Evolutionary conservation across 1,139 yeast species (phyloP), one percentile per base, ranked within the genome.

Genomic region (Candida smagusa): DNA sequence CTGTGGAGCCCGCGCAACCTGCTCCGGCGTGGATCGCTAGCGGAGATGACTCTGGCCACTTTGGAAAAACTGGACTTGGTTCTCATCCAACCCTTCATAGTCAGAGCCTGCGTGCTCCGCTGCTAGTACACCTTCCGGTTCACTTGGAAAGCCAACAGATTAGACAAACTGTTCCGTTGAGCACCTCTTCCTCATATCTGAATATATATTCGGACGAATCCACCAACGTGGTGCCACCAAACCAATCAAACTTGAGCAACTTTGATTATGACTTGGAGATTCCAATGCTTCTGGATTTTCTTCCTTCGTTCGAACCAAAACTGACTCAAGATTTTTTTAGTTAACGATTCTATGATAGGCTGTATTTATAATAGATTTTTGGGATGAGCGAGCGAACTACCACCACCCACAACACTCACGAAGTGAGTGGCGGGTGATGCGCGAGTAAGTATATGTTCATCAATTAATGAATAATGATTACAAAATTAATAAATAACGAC

Each of bases 11-110:
- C 12, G 34, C 34, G 7, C 29, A 9, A 9, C 29, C 12, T 8
- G 12, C 23, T 12, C 11, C 23, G 24, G 12, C 23, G 11, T 11
- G 24, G 23, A 9, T 24, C 7, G 12, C 29, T 21, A 33, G 8
- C 9, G n/a, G 21, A 2, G 34, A 37, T 16, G 40, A 37, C 27
- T 8, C n/a, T 7, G 50, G 45, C 11, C 53, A 49, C 32, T 49
- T 49, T 39, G 53, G 50, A 24, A 37, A 49, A 21, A 43, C 48
- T 5, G 52, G 52, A 1, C 36, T 49, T 21, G 52, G 51, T 3
- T 9, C 31, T 9, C 33, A 31, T 3, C 21, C 36, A 12, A 23
- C 29, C 13, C 13, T 34, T 24, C 23, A 35, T 23, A 32, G 28
- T 30, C 22, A 35, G 9, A 11, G 13, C 16, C 12, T 11, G 12